These are phyloP conservation scores for Raphanus hybrid DNA, from an alignment of 441 rosid species.

Conservation along the genomic window DNA sequence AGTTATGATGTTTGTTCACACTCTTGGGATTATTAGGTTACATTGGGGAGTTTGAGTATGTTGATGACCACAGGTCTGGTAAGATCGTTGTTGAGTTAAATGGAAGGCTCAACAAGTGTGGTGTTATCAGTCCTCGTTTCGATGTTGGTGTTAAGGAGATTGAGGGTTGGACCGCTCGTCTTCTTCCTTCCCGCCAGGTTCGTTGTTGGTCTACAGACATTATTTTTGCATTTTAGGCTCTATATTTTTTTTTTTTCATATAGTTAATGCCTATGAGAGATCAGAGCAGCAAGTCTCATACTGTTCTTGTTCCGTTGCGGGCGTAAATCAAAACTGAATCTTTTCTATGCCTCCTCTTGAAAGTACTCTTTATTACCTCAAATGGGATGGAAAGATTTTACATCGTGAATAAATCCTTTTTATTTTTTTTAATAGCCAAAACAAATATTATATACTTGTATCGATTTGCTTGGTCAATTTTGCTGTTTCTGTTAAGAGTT, in stretches of 20 bases:
- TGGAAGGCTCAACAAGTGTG: slow-evolving; percentile 62
- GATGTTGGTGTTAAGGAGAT: slow-evolving; percentile 70
- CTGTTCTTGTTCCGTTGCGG: slow-evolving; percentile 24
- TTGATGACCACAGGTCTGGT: slow-evolving; percentile 69
- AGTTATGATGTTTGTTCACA: not conserved
- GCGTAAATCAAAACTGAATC: not conserved
- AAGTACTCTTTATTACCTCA: not conserved
- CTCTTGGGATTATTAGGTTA: slow-evolving; percentile 42
- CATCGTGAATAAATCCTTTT: not conserved
- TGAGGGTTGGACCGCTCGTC: slow-evolving; percentile 68
- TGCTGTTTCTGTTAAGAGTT: not conserved
- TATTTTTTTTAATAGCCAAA: too few relatives aligned
- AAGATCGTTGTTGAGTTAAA: slow-evolving; percentile 70
- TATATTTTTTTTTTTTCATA: too few relatives aligned
- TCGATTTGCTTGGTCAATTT: too few relatives aligned
- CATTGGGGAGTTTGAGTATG: slow-evolving; percentile 48
- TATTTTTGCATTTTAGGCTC: not conserved
- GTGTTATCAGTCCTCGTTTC: slow-evolving; percentile 66
- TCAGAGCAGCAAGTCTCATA: not conserved
- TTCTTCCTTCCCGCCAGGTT: slow-evolving; percentile 64
- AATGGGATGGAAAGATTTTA: not conserved
- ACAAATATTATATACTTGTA: too few relatives aligned
- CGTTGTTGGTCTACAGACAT: slow-evolving; percentile 25
- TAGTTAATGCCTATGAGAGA: slow-evolving; percentile 14
- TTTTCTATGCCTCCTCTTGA: not conserved